Base-by-base conservation (phyloP, 2,329 filamentous ascomycete genomes). In the Aspergillus novoparasiticus region DNA sequence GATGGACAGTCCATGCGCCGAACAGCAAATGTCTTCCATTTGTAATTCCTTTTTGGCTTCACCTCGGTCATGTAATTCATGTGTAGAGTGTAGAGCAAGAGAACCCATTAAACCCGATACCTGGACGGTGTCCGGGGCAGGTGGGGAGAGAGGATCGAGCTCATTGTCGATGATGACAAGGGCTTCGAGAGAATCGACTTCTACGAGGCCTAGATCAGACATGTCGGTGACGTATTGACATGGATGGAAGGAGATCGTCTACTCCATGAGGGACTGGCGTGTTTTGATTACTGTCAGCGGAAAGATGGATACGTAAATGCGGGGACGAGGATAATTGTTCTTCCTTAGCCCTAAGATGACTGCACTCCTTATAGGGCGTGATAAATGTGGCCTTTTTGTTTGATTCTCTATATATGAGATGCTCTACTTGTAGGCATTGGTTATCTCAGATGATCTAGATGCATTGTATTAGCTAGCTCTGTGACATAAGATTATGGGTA, bases 101-200 rank as follows among this genome's bases (percentile, higher is more conserved):
- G 79, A 77, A 32, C 76, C 76, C 66, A 86, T 73, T 26, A 78
- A 76, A 14, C 83, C 81, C 0, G 74, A 67, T 30, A 83, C 73
- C 28, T 80, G 72, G 51, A 85, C 76, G 1, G 77, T 79, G 9
- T 80, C 75, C 23, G 81, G 78, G 0, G 81, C 74, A 21, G 79
- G 76, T 2, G 81, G 78, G 1, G 84, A 85, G 62, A 86, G 79
- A 4, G 82, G 79, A 66, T 87, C 84, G 48, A 86, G 75, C 64
- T 86, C 84, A 74, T 87, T 84, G 71, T 85, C 82, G 61, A 87
- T 79, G 62, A 87, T 81, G 36, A 85, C 78, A 6, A 78, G 72
- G 28, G 84, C 80, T 39, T 85, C 82, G 32, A 86, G 75, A 6
- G 74, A 72, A 70, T 83, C 82, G n/a, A 83, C 65, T 65, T 81